Evolutionary conservation across 2,329 filamentous ascomycete genomes (phyloP).

Genomic region (Plenodomus lindquistii): DNA sequence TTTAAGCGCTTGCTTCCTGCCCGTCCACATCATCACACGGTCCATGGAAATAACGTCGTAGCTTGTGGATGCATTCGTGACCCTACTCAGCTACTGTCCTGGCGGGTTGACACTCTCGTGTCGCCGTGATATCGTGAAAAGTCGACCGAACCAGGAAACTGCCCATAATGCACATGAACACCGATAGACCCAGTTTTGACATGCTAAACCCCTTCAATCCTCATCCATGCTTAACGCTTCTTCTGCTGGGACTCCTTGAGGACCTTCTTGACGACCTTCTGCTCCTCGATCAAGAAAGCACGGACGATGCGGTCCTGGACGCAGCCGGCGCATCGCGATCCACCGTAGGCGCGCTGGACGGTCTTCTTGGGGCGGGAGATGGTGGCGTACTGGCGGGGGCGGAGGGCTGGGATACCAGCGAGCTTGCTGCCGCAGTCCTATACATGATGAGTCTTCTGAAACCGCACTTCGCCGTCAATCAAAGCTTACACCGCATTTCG

Average conservation of each 20-base stretch:
- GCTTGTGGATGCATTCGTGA: constrained; percentile 40
- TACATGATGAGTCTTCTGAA: neutral
- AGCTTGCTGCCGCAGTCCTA: constrained; percentile 91
- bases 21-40: neutral
- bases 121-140: constrained; percentile 45
- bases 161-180: constrained; percentile 49
- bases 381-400: constrained; percentile 95
- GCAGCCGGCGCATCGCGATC: constrained; percentile 97
- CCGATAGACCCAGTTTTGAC: constrained; percentile 46
- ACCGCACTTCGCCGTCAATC: neutral
- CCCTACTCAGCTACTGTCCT: constrained; percentile 42
- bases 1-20: neutral
- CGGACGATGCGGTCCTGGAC: constrained; percentile 97
- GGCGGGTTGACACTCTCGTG: constrained; percentile 38
- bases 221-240: constrained; percentile 51
- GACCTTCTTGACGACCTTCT: constrained; percentile 99
- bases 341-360: constrained; percentile 94
- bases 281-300: constrained; percentile 99
- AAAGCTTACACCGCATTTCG: constrained; percentile 73
- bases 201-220: constrained; percentile 34
- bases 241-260: constrained; percentile 96
- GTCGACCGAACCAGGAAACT: constrained; percentile 44
- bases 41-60: constrained; percentile 10
- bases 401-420: constrained; percentile 94
- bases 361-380: constrained; percentile 99